Base-by-base conservation (phyloP, 2,329 filamentous ascomycete genomes). In the Curvularia sp. region DNA sequence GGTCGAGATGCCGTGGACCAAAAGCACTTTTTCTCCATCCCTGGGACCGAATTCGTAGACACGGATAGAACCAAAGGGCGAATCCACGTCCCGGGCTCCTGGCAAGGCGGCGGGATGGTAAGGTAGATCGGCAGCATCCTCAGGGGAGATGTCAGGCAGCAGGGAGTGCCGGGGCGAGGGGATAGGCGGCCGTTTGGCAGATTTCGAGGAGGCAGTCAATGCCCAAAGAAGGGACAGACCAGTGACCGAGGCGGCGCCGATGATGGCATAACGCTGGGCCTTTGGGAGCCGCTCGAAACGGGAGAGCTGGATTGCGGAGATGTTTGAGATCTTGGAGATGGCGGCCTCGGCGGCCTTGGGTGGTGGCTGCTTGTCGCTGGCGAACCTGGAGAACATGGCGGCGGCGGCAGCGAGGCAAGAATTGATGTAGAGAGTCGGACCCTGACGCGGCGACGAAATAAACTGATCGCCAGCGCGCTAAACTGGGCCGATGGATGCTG, bases 1-100 rank as follows among this genome's bases (percentile, higher is more conserved):
- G 5, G 91, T 95, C 49, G 87, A 90, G 68, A 95, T 93, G 5
- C 92, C 92, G 74, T 94, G 92, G 15, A 96, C 78, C 25, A 96
- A 79, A 13, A 96, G 78, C 1, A 94, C 87, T 69, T 88, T 92
- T 27, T 86, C 83, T 1, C 91, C 91, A 34, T 83, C 79, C 57
- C 86, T 83, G 0, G 90, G 89, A 0, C 92, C 92, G 84, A 89
- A 95, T 80, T 96, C 92, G 72, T 92, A 94, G 3, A 91, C 87
- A 45, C 88, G 81, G 60, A 91, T 85, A 4, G 80, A 85, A 15
- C 92, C 91, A 71, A 91, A 93, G 3, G 88, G 86, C 3, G 87
- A 89, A 12, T 80, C 72, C 15, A 95, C 86, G 72, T 92, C 86
- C 57, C 90, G 83, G 0, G 80, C 85, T 6, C 90, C 89, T 0